phyloP scores from a whole-genome alignment of 2,329 filamentous ascomycete species.

The Stylonectria norvegica region DNA sequence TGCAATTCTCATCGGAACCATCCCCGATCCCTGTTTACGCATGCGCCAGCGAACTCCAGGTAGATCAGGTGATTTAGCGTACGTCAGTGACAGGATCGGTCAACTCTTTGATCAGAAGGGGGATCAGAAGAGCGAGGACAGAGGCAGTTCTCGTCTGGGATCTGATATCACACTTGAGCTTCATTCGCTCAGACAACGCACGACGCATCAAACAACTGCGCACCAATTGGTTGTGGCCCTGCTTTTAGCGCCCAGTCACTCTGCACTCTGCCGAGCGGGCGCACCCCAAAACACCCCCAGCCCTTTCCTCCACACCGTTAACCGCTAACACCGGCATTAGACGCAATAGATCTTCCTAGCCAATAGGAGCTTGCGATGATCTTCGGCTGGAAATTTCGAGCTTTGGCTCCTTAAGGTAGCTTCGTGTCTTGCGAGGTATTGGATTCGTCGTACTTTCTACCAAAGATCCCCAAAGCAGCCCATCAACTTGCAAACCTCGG shows the following conservation, averaged over 20 bases:
- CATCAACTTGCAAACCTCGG: too few species aligned
- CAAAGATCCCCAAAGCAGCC: too few species aligned
- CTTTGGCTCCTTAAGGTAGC: too few species aligned
- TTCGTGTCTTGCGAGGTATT: too few species aligned
- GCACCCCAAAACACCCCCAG: not conserved
- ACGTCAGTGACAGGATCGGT: not conserved
- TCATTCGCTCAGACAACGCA: too few species aligned
- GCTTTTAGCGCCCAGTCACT: not conserved
- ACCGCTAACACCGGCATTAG: too few species aligned
- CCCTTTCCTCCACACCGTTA: not conserved
- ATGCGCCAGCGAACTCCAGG: slow-evolving; percentile 19
- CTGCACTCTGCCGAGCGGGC: not conserved
- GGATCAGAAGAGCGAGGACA: slow-evolving; percentile 1
- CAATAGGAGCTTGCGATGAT: too few species aligned
- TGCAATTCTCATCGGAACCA: slow-evolving; percentile 24
- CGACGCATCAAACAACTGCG: not conserved
- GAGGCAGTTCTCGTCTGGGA: too few species aligned
- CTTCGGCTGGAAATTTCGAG: too few species aligned
- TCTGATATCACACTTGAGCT: too few species aligned
- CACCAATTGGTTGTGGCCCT: not conserved
- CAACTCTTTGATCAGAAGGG: slow-evolving; percentile 4
- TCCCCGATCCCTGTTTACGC: slow-evolving; percentile 25
- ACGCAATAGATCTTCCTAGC: too few species aligned
- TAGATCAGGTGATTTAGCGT: slow-evolving; percentile 30
- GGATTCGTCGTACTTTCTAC: too few species aligned